These are phyloP conservation scores for Urochloa ruziziensis DNA, from an alignment of 176 grass and related monocot species.

Conservation along the genomic window DNA sequence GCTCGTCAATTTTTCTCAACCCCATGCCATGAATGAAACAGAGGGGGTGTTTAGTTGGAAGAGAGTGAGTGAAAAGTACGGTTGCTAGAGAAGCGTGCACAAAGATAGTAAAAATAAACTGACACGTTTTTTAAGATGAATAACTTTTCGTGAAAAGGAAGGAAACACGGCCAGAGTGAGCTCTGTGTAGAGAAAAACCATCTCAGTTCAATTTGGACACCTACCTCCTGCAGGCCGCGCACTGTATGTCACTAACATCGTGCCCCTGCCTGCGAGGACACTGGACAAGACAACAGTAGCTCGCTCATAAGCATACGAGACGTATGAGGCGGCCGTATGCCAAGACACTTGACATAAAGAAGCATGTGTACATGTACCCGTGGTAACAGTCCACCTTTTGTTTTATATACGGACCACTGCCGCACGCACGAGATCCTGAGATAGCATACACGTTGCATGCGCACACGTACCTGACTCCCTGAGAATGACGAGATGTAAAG, in stretches of 20 bases:
- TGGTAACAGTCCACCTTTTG: conserved; percentile 11
- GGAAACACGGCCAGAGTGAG: too few species aligned
- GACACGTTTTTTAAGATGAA: too few species aligned
- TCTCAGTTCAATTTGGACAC: not conserved
- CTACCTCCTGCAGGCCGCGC: not conserved
- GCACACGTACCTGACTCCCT: not conserved
- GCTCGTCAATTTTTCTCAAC: not conserved
- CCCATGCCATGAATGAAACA: too few species aligned
- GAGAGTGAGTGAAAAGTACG: too few species aligned
- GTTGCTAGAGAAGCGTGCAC: too few species aligned
- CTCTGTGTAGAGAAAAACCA: not conserved
- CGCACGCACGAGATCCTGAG: not conserved
- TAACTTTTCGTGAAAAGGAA: too few species aligned
- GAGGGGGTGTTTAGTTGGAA: too few species aligned
- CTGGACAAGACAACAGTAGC: conserved; percentile 9
- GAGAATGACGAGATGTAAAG: not conserved
- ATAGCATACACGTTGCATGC: not conserved
- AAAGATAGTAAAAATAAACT: too few species aligned
- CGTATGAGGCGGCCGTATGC: not conserved
- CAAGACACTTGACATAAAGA: conserved; percentile 7
- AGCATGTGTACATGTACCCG: not conserved
- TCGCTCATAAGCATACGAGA: conserved; percentile 9
- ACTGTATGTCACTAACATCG: conserved; percentile 9
- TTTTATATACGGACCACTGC: conserved; percentile 5
- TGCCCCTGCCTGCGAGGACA: not conserved